These are phyloP conservation scores for Aspergillus mulundensis DNA, from an alignment of 495 filamentous ascomycete genomes.

Conservation along the genomic window DNA sequence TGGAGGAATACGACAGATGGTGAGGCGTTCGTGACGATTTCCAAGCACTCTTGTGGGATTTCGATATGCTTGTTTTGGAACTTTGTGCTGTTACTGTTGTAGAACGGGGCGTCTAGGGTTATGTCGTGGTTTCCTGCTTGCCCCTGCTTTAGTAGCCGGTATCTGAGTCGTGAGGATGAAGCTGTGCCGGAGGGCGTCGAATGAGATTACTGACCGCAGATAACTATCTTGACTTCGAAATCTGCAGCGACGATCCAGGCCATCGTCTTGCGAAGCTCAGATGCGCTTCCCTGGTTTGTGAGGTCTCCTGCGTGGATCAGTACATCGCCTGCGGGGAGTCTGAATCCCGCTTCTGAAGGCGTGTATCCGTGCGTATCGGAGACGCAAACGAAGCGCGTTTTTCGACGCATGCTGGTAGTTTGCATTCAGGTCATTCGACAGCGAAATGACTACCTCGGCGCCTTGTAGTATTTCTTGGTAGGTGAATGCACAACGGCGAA, in stretches of 20 bases:
- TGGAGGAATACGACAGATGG: slow-evolving; percentile 61
- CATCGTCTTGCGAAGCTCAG: slow-evolving; percentile 50
- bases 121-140: slow-evolving; percentile 75
- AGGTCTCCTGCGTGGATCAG: slow-evolving; percentile 60
- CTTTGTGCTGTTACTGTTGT: slow-evolving; percentile 48
- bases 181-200: background rate
- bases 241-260: slow-evolving; percentile 54
- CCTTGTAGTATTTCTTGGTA: background rate
- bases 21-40: slow-evolving; percentile 48
- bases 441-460: too few species aligned
- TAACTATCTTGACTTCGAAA: slow-evolving; percentile 54
- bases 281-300: slow-evolving; percentile 52
- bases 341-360: slow-evolving; percentile 48
- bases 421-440: too few species aligned
- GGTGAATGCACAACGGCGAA: background rate
- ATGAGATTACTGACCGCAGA: slow-evolving; percentile 46
- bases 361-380: slow-evolving; percentile 59
- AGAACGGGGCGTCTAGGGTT: slow-evolving; percentile 63
- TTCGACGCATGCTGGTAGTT: slow-evolving; percentile 31
- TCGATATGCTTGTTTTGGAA: slow-evolving; percentile 60
- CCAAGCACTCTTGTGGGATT: slow-evolving; percentile 51
- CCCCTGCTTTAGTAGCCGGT: background rate
- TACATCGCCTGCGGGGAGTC: slow-evolving; percentile 55
- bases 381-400: slow-evolving; percentile 56
- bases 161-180: too few species aligned